Evolutionary conservation across 208 protist genomes (phyloP), one percentile per base, ranked within the genome.

Genomic region (Leishmania mexicana): DNA sequence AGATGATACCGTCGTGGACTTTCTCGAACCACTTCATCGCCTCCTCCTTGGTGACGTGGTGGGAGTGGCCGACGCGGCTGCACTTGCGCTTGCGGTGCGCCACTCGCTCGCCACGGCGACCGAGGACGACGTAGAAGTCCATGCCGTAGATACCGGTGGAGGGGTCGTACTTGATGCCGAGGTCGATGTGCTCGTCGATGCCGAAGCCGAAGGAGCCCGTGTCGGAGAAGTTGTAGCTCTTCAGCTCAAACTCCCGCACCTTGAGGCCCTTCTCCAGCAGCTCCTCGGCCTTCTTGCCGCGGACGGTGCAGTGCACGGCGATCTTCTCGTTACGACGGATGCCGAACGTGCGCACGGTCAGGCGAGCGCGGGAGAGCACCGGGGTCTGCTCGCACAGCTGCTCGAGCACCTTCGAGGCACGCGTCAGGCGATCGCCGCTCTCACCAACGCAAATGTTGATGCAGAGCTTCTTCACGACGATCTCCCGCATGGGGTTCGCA

Each of bases 131-230:
- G 94, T 98, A 99, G 89, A 99, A 98, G 90, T 98, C 95, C 96
- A 99, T 98, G 90, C 98, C 98, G 88, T 99, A 99, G 80, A 99
- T 99, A 95, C 99, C 99, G 54, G 98, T 99, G 80, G 90, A 94
- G 85, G 99, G 99, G 89, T 99, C 99, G 96, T 99, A 99, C 96
- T 99, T 99, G 92, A 99, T 98, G 83, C 99, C 99, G 65, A 99
- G 98, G 97, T 99, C 99, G 84, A 99, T 99, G 98, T 99, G 99
- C 96, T 99, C 99, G 82, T 98, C 91, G 90, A 99, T 99, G 95
- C 99, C 99, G 88, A 99, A 99, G 84, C 99, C 99, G 86, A 99
- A 99, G 98, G 98, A 99, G 86, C 99, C 99, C 62, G 89, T 99
- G 77, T 94, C 81, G 79, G 95, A 97, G 95, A 99, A 99, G 93